These are phyloP conservation scores for Stagonosporopsis tanaceti DNA, from an alignment of 2,329 filamentous ascomycete genomes.

Conservation along the genomic window DNA sequence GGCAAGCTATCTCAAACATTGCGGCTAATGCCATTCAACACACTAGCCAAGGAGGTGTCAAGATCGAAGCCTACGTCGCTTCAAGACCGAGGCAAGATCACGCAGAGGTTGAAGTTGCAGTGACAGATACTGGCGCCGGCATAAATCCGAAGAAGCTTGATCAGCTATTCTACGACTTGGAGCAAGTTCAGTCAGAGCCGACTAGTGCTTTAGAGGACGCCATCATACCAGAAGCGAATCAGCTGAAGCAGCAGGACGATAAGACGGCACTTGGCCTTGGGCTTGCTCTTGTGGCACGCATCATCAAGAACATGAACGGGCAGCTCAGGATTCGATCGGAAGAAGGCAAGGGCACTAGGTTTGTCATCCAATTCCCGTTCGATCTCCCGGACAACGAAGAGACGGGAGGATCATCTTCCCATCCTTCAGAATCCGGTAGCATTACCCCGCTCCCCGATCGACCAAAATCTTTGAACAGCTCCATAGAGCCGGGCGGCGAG, in stretches of 20 bases:
- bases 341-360: conserved; percentile 80
- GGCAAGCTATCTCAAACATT: conserved; percentile 83
- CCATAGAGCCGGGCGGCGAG: conserved; percentile 55
- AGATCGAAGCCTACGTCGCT: conserved; percentile 72
- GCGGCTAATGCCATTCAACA: conserved; percentile 86
- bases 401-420: not conserved
- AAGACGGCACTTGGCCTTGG: conserved; percentile 75
- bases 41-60: conserved; percentile 72
- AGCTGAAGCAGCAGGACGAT: conserved; percentile 38
- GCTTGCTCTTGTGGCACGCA: conserved; percentile 85
- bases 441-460: conserved; percentile 31
- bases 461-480: conserved; percentile 2
- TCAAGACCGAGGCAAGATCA: conserved; percentile 51
- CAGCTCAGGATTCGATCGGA: conserved; percentile 86
- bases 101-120: conserved; percentile 75
- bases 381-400: conserved; percentile 61
- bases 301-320: conserved; percentile 89
- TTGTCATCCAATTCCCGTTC: conserved; percentile 82
- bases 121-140: conserved; percentile 78
- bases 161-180: conserved; percentile 66
- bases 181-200: conserved; percentile 65
- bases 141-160: conserved; percentile 67
- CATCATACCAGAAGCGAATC: conserved; percentile 42
- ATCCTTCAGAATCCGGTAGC: conserved; percentile 28
- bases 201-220: conserved; percentile 41